Evolutionary conservation across 805 yeast species (phyloP).

Genomic region (Candida morakotiae): DNA sequence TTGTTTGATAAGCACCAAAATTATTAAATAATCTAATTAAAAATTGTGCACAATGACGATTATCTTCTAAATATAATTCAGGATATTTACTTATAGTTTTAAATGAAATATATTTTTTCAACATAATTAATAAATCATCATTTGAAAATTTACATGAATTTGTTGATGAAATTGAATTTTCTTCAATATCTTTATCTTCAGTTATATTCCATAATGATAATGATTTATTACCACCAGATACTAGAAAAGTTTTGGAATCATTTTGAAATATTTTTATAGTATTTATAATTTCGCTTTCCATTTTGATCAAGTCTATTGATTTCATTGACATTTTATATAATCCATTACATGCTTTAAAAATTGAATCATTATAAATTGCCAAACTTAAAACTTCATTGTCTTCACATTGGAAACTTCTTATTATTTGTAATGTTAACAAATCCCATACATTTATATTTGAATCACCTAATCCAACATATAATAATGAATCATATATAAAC

Average conservation of each 20-base stretch:
- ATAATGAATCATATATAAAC: conserved; percentile 56
- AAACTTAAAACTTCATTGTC: conserved; percentile 48
- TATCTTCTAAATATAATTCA: conserved; percentile 65
- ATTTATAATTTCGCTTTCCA: conserved; percentile 36
- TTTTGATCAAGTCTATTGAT: conserved; percentile 9
- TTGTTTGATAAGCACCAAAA: conserved; percentile 67
- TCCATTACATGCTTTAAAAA: conserved; percentile 59
- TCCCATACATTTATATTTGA: conserved; percentile 86
- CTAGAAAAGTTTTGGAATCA: conserved; percentile 40
- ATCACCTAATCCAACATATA: conserved; percentile 78
- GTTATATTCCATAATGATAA: conserved; percentile 67
- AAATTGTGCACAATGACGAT: conserved; percentile 81
- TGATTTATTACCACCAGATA: conserved; percentile 72
- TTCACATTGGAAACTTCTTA: conserved; percentile 34
- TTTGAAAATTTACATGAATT: conserved; percentile 32
- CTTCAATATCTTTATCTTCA: conserved; percentile 11
- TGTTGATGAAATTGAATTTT: neutral
- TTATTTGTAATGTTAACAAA: conserved; percentile 71
- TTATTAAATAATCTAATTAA: conserved; percentile 56
- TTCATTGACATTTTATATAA: conserved; percentile 24
- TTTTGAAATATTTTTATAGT: conserved; percentile 48
- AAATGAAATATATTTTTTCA: conserved; percentile 60
- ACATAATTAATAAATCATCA: conserved; percentile 60
- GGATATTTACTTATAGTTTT: conserved; percentile 77
- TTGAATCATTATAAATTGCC: conserved; percentile 50